These are phyloP conservation scores for Prunus padus DNA, from an alignment of 306 rosid species.

Conservation along the genomic window DNA sequence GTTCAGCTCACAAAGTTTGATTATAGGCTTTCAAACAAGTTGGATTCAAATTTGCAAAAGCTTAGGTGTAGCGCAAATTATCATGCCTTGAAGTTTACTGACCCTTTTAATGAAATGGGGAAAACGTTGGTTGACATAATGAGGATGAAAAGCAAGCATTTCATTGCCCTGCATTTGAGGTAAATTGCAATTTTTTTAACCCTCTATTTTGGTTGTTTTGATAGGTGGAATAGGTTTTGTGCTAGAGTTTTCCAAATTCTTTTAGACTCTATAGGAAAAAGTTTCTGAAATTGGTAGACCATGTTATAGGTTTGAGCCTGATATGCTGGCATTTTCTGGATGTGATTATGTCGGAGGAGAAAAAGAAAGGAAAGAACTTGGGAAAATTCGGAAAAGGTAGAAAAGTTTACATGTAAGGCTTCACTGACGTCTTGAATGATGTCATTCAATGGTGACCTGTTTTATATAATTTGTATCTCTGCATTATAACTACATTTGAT, in stretches of 20 bases:
- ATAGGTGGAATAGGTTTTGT: not conserved
- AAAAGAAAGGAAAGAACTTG: constrained; percentile 71
- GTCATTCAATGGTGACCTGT: not conserved
- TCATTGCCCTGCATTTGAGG: constrained; percentile 93
- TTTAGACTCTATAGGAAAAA: constrained; percentile 7
- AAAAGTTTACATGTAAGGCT: constrained; percentile 70
- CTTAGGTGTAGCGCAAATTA: constrained; percentile 88
- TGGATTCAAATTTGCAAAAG: constrained; percentile 66
- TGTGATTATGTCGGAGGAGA: constrained; percentile 95
- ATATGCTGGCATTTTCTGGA: constrained; percentile 97
- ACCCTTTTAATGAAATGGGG: constrained; percentile 63
- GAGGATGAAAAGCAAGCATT: constrained; percentile 67
- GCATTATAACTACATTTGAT: constrained; percentile 21
- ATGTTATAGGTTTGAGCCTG: constrained; percentile 73
- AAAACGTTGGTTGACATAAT: constrained; percentile 59
- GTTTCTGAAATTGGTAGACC: constrained; percentile 21
- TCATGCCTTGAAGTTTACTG: constrained; percentile 76
- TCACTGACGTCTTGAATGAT: constrained; percentile 12
- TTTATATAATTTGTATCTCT: constrained; percentile 3
- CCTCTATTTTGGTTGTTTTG: constrained; percentile 2
- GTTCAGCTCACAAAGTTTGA: constrained; percentile 89
- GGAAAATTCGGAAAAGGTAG: constrained; percentile 76
- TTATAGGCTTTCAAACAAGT: constrained; percentile 83
- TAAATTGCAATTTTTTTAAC: constrained; percentile 23
- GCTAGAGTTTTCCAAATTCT: not conserved